phyloP scores from a whole-genome alignment of 1,284 basidiomycete species.

The Microbotryomycetes sp. region DNA sequence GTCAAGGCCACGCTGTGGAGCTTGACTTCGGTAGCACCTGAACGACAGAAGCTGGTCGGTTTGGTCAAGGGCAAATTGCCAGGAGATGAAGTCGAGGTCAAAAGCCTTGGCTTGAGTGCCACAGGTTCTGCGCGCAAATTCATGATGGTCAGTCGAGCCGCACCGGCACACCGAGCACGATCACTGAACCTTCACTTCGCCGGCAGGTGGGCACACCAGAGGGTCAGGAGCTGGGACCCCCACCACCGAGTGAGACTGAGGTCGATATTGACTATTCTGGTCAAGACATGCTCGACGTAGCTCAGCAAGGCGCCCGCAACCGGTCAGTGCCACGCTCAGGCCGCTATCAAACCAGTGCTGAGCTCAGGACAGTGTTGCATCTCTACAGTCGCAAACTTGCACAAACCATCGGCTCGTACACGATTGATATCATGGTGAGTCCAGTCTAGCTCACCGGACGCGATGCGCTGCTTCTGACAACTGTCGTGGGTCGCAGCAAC shows the following conservation, averaged over 20 bases:
- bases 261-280: slow-evolving; percentile 56
- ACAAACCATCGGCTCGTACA: slow-evolving; percentile 59
- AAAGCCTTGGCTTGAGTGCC: slow-evolving; percentile 8
- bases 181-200: neutral
- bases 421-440: slow-evolving; percentile 57
- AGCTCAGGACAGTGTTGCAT: too few relatives aligned
- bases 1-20: slow-evolving; percentile 50
- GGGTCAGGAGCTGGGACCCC: slow-evolving; percentile 56
- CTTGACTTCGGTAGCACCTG: slow-evolving; percentile 72
- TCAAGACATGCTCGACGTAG: slow-evolving; percentile 5
- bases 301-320: slow-evolving; percentile 49
- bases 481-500: slow-evolving; percentile 5
- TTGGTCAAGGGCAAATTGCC: slow-evolving; percentile 78
- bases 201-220: slow-evolving; percentile 56
- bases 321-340: slow-evolving; percentile 41
- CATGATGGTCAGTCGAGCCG: slow-evolving; percentile 53
- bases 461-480: neutral
- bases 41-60: slow-evolving; percentile 82
- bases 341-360: too few relatives aligned
- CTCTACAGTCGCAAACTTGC: slow-evolving; percentile 70
- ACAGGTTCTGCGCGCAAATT: slow-evolving; percentile 61
- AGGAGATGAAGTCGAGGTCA: slow-evolving; percentile 63
- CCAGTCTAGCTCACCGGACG: neutral
- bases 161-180: neutral
- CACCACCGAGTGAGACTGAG: slow-evolving; percentile 53